phyloP scores from a whole-genome alignment of 2,329 filamentous ascomycete species.

The Fusarium buxicola region DNA sequence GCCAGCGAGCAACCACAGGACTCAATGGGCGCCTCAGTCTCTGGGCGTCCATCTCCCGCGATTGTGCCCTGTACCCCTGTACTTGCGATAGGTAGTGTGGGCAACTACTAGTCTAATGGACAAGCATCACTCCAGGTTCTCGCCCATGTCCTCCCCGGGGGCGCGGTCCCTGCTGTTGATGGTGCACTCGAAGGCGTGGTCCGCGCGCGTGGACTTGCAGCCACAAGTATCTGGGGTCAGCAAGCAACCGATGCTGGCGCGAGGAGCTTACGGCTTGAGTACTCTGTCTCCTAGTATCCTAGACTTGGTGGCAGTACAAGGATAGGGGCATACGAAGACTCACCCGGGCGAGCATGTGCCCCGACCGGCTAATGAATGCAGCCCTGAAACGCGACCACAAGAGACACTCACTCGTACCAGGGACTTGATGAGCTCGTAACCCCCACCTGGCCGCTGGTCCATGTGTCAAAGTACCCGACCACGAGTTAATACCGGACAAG shows the following conservation, averaged over 20 bases:
- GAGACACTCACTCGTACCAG: slow-evolving; percentile 17
- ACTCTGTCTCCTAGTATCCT: neutral
- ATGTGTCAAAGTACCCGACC: slow-evolving; percentile 40
- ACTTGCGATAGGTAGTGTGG: slow-evolving; percentile 2
- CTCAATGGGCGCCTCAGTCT: neutral
- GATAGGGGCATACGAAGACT: slow-evolving; percentile 3
- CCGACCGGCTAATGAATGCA: slow-evolving; percentile 11
- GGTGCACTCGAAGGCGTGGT: slow-evolving; percentile 18
- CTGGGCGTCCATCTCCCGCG: neutral
- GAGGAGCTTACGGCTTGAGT: slow-evolving; percentile 7
- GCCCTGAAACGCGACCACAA: slow-evolving; percentile 22
- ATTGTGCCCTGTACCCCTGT: neutral
- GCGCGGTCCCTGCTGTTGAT: slow-evolving; percentile 16
- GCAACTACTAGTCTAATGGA: too few species aligned
- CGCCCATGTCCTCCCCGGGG: slow-evolving; percentile 14
- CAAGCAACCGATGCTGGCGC: slow-evolving; percentile 25
- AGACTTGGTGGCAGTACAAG: slow-evolving; percentile 1
- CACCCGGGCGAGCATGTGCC: slow-evolving; percentile 2
- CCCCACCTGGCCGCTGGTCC: slow-evolving; percentile 31
- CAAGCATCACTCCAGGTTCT: slow-evolving; percentile 7
- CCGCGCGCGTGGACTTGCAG: slow-evolving; percentile 32
- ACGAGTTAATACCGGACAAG: slow-evolving; percentile 34
- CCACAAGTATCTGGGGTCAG: slow-evolving; percentile 27
- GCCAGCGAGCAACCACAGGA: slow-evolving; percentile 2
- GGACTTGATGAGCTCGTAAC: slow-evolving; percentile 32